Percentiles rank a stretch among this genome's conserved stretches.
phyloP scores from a whole-genome alignment of 805 yeast genomes.

The Myxozyma neotropica region DNA sequence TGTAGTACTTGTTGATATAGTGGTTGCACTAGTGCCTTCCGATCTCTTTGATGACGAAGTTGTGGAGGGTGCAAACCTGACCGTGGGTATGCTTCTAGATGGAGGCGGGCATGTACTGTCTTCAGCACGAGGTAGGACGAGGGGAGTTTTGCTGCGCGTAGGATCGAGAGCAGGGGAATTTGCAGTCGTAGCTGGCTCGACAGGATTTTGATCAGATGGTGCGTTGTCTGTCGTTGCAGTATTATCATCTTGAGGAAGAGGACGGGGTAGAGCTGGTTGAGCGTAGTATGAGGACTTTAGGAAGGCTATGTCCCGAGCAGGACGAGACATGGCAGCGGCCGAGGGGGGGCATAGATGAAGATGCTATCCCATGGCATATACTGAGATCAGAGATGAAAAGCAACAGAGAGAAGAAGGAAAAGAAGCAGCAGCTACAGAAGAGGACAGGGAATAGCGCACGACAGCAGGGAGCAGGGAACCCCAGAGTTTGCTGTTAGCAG shows the following conservation, averaged over 20 bases:
- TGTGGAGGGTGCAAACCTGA: background rate
- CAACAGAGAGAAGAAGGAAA: no score
- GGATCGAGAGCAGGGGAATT: background rate
- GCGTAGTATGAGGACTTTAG: background rate
- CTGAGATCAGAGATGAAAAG: no score
- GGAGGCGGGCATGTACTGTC: background rate
- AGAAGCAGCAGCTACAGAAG: background rate
- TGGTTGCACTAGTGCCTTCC: no score
- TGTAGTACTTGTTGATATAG: background rate
- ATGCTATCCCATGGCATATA: no score
- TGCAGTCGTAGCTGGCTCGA: background rate
- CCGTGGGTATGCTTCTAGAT: background rate
- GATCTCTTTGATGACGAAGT: no score
- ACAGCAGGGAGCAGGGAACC: background rate
- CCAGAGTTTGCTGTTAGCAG: no score
- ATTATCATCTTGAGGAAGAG: background rate
- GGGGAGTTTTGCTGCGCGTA: background rate
- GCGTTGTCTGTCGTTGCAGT: background rate
- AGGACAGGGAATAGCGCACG: background rate
- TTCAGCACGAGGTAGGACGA: background rate
- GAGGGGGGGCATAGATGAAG: background rate
- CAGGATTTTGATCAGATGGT: background rate
- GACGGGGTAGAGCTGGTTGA: background rate
- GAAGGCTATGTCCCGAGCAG: no score
- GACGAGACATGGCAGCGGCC: background rate